phyloP scores from a whole-genome alignment of 345 rosid species.

The Heritiera fomes region DNA sequence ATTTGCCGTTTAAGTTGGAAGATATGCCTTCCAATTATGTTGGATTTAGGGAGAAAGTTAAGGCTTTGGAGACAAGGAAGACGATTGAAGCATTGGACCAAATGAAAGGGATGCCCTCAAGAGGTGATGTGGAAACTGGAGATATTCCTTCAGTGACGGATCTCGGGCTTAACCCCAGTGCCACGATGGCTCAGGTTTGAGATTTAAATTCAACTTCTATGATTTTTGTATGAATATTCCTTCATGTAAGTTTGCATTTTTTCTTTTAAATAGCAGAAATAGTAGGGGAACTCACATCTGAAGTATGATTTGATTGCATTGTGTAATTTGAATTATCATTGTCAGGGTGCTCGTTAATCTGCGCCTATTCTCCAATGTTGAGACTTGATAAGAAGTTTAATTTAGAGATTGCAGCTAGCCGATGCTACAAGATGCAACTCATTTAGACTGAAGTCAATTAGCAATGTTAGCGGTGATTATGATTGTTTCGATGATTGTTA shows the following conservation, averaged over 20 bases:
- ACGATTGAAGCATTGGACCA: constrained; percentile 73
- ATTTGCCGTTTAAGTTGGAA: constrained; percentile 82
- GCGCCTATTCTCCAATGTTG: not conserved
- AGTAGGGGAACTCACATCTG: not conserved
- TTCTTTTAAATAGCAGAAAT: not conserved
- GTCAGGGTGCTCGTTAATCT: not conserved
- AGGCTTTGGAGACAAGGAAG: constrained; percentile 77
- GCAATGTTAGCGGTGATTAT: not conserved
- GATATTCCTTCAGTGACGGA: constrained; percentile 83
- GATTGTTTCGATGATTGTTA: not conserved
- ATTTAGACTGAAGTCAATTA: not conserved
- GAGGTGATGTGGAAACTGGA: constrained; percentile 89
- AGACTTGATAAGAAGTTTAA: not conserved
- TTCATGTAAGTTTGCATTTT: not conserved
- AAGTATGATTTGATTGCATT: not conserved
- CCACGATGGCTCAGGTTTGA: constrained; percentile 63
- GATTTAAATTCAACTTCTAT: not conserved
- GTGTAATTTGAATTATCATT: not conserved
- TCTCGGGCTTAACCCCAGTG: constrained; percentile 64
- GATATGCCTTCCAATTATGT: constrained; percentile 79
- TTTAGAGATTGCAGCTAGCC: not conserved
- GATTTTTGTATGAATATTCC: not conserved
- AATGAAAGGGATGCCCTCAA: constrained; percentile 73
- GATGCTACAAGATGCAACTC: not conserved
- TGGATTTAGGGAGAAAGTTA: constrained; percentile 73